A percentile compares a stretch with the other conserved stretches of the same genome.
phyloP scores from a whole-genome alignment of 805 yeast species.

The Hermanozyma aechmeae region DNA sequence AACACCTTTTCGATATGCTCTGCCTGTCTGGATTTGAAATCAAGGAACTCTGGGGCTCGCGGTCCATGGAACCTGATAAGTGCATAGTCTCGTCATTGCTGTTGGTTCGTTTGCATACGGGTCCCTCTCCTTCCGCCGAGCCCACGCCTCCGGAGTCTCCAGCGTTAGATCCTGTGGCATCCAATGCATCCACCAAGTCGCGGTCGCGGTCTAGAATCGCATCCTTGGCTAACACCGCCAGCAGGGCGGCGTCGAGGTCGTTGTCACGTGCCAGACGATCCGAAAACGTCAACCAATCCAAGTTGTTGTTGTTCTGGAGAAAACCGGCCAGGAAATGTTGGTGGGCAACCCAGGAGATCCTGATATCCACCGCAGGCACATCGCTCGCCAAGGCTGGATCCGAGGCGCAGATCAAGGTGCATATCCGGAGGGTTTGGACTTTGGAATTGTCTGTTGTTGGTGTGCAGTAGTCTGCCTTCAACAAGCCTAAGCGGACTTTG shows the following conservation, averaged over 20 bases:
- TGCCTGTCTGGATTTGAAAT: conserved; percentile 76
- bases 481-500: no score
- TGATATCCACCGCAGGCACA: conserved; percentile 26
- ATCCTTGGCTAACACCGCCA: conserved; percentile 45
- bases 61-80: conserved; percentile 80
- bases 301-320: conserved; percentile 86
- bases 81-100: conserved; percentile 82
- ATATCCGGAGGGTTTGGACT: conserved; percentile 94
- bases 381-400: conserved; percentile 17
- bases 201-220: conserved; percentile 44
- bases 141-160: conserved; percentile 37
- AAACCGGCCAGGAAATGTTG: conserved; percentile 98
- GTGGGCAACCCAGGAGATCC: conserved; percentile 73
- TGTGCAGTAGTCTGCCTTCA: conserved; percentile 50
- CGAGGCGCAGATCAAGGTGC: conserved; percentile 45
- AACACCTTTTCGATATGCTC: conserved; percentile 88
- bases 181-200: conserved; percentile 26
- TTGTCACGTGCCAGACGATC: conserved; percentile 39
- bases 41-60: conserved; percentile 73
- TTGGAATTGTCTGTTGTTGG: conserved; percentile 87
- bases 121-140: conserved; percentile 13
- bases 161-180: conserved; percentile 31
- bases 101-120: conserved; percentile 47
- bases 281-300: conserved; percentile 37
- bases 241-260: conserved; percentile 50